Conservation (phyloP, 306 rosid genomes). For the Trichosanthes cucumerina region DNA sequence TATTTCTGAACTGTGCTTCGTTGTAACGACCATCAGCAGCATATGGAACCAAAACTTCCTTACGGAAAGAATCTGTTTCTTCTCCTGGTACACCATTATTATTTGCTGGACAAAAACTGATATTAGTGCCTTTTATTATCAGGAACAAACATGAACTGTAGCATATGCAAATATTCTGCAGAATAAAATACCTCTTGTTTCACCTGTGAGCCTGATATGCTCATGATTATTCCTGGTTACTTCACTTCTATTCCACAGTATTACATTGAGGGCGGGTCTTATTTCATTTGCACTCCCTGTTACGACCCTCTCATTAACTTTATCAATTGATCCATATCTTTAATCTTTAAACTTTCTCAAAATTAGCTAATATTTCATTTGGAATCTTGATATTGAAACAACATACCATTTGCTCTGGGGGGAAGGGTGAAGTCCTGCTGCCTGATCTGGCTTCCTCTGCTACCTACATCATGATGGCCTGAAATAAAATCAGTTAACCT, state of each 20-base stretch:
- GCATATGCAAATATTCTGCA: not conserved
- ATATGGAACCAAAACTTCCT: not conserved
- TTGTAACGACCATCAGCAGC: not conserved
- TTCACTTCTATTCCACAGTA: not conserved
- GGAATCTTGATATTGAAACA: not conserved
- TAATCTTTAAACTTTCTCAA: not conserved
- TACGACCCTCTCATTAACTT: not conserved
- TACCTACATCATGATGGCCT: not conserved
- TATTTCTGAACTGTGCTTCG: not conserved
- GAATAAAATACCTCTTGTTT: slow-evolving; percentile 3
- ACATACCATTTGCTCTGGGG: not conserved
- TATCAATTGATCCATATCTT: not conserved
- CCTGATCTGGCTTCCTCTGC: not conserved
- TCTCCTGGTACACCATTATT: not conserved
- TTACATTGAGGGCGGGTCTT: not conserved
- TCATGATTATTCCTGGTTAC: not conserved
- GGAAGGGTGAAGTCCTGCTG: not conserved
- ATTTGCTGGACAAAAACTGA: not conserved
- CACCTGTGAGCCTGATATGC: not conserved
- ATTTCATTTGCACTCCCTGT: not conserved
- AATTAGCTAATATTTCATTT: not conserved
- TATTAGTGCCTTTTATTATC: not conserved
- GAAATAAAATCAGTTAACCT: not conserved
- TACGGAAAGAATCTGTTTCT: not conserved
- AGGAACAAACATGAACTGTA: not conserved